These are phyloP conservation scores for Paramecium sexaurelia DNA, from an alignment of 73 alveolate genomes.

Conservation along the genomic window DNA sequence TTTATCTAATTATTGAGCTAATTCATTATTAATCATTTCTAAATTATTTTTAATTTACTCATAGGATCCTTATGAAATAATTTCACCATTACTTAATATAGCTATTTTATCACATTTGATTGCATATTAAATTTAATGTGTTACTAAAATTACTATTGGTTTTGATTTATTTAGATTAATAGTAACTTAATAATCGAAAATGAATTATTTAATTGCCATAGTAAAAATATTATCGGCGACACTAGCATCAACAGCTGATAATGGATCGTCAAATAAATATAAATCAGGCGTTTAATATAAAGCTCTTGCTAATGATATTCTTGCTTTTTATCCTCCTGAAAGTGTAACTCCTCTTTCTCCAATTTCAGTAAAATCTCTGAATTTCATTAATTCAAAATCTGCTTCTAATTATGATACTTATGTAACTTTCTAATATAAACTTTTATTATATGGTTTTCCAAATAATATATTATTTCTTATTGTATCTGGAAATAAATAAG, in stretches of 20 bases:
- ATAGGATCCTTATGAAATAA: not conserved
- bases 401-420: constrained; percentile 71
- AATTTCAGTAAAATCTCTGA: constrained; percentile 81
- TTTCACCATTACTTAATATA: constrained; percentile 68
- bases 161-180: constrained; percentile 57
- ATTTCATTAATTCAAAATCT: constrained; percentile 74
- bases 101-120: constrained; percentile 58
- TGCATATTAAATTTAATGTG: constrained; percentile 71
- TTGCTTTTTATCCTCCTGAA: constrained; percentile 87
- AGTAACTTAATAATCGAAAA: constrained; percentile 33
- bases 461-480: constrained; percentile 77
- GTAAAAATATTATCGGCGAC: constrained; percentile 71
- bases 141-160: constrained; percentile 63
- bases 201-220: constrained; percentile 13
- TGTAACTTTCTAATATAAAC: constrained; percentile 71
- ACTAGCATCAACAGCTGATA: constrained; percentile 79
- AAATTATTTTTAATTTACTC: not conserved
- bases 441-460: constrained; percentile 71
- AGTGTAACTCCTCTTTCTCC: constrained; percentile 85
- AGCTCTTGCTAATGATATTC: constrained; percentile 87
- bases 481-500: constrained; percentile 33
- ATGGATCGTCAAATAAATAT: constrained; percentile 79
- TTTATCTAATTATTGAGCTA: not conserved
- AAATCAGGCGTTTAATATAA: constrained; percentile 81
- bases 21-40: not conserved